Evolutionary conservation across 108 stramenopile genomes (phyloP).

Genomic region (Ochromonas danica): DNA sequence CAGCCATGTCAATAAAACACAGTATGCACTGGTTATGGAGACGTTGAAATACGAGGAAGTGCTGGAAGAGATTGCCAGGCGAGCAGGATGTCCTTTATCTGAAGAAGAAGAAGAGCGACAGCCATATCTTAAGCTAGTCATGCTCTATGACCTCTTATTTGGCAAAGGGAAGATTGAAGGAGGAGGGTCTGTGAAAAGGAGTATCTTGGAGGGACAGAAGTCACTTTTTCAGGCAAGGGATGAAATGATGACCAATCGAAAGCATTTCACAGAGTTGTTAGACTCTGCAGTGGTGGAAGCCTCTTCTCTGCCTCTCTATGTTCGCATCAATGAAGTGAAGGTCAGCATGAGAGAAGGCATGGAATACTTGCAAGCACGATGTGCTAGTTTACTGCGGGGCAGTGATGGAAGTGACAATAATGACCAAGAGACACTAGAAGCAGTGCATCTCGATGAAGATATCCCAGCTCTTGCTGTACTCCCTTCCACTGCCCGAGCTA

Average conservation of each 20-base stretch:
- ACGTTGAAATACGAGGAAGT: slow-evolving; percentile 34
- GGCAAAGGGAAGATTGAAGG: slow-evolving; percentile 47
- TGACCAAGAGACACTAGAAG: not conserved
- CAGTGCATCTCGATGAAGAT: not conserved
- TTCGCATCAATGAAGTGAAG: slow-evolving; percentile 36
- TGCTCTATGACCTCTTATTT: slow-evolving; percentile 49
- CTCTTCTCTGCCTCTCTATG: slow-evolving; percentile 34
- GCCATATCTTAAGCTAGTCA: slow-evolving; percentile 35
- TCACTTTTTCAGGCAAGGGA: not conserved
- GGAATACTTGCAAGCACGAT: not conserved
- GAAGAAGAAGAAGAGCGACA: not conserved
- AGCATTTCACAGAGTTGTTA: slow-evolving; percentile 4
- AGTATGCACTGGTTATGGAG: slow-evolving; percentile 39
- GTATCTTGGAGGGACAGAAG: not conserved
- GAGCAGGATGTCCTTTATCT: not conserved
- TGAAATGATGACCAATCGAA: not conserved
- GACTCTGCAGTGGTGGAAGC: not conserved
- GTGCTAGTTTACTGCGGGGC: slow-evolving; percentile 20
- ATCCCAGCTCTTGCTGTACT: slow-evolving; percentile 2
- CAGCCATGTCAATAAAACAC: not conserved
- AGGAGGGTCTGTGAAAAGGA: slow-evolving; percentile 45
- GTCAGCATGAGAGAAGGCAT: not conserved
- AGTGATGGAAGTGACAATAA: not conserved
- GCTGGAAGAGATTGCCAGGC: slow-evolving; percentile 21
- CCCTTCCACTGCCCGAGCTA: not conserved